These are phyloP conservation scores for Tilletia caries DNA, from an alignment of 1,284 basidiomycete genomes.

Conservation along the genomic window DNA sequence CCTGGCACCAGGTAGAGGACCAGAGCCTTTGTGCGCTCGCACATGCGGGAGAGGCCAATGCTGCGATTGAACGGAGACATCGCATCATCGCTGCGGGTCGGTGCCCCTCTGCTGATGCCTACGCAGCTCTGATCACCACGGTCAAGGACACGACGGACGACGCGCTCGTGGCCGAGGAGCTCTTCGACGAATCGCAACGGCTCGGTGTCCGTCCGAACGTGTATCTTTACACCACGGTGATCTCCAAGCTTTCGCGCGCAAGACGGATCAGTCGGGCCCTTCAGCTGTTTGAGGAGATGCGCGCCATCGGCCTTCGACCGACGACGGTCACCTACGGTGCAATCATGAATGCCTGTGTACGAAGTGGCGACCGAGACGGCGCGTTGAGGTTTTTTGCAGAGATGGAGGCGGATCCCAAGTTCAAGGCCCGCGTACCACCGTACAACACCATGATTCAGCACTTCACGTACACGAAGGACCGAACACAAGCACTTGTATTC, in stretches of 20 bases:
- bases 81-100: constrained; percentile 44
- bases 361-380: constrained; percentile 80
- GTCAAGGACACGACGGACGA: constrained; percentile 53
- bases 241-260: constrained; percentile 51
- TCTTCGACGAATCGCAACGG: constrained; percentile 50
- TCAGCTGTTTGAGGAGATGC: constrained; percentile 52
- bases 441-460: constrained; percentile 99
- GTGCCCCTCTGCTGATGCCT: constrained; percentile 39
- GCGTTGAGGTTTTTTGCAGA: constrained; percentile 81
- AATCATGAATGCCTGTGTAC: constrained; percentile 73
- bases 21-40: constrained; percentile 47
- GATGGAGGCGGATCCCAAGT: constrained; percentile 72
- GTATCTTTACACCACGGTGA: constrained; percentile 52
- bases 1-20: constrained; percentile 51
- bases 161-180: constrained; percentile 47
- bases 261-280: constrained; percentile 49
- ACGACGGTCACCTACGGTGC: constrained; percentile 92
- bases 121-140: constrained; percentile 49
- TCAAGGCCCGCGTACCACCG: constrained; percentile 84
- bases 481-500: constrained; percentile 63
- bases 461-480: constrained; percentile 81
- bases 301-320: constrained; percentile 62
- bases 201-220: constrained; percentile 40
- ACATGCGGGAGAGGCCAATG: constrained; percentile 40
- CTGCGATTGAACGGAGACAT: constrained; percentile 40